These are phyloP conservation scores for Microsporum ferrugineum DNA, from an alignment of 2,329 filamentous ascomycete species.

Conservation along the genomic window DNA sequence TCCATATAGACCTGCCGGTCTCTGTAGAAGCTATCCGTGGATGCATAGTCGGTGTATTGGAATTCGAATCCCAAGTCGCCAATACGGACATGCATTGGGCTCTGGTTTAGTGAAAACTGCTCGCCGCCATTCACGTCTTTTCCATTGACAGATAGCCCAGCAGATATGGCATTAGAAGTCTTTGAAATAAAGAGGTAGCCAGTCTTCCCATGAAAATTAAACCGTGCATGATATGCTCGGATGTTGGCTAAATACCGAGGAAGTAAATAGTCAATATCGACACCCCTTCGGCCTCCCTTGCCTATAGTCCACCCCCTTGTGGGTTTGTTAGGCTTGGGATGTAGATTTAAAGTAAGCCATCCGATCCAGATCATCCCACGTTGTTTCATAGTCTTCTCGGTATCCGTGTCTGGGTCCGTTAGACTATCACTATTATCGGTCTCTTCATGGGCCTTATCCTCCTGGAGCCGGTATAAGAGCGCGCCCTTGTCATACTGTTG, in stretches of 20 bases:
- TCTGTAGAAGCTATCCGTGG: background rate
- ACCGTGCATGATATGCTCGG: background rate
- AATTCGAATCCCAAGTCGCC: background rate
- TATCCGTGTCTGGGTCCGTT: background rate
- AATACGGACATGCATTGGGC: background rate
- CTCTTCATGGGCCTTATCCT: background rate
- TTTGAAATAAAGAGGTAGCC: background rate
- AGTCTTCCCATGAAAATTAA: background rate
- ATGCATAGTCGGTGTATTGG: conserved; percentile 1
- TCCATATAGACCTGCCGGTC: background rate
- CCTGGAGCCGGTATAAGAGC: background rate
- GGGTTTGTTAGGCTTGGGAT: background rate
- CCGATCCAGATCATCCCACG: background rate
- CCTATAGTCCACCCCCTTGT: background rate
- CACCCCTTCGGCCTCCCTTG: background rate
- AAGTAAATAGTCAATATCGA: background rate
- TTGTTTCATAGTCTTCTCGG: background rate
- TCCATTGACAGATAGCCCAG: background rate
- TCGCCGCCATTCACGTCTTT: background rate
- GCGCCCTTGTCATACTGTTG: background rate
- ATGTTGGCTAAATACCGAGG: background rate
- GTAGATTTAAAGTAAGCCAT: background rate
- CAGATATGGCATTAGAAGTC: background rate
- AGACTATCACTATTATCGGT: background rate
- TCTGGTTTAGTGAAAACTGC: background rate